phyloP scores from a whole-genome alignment of 768 basidiomycete genomes.

The Russula dissimulans region DNA sequence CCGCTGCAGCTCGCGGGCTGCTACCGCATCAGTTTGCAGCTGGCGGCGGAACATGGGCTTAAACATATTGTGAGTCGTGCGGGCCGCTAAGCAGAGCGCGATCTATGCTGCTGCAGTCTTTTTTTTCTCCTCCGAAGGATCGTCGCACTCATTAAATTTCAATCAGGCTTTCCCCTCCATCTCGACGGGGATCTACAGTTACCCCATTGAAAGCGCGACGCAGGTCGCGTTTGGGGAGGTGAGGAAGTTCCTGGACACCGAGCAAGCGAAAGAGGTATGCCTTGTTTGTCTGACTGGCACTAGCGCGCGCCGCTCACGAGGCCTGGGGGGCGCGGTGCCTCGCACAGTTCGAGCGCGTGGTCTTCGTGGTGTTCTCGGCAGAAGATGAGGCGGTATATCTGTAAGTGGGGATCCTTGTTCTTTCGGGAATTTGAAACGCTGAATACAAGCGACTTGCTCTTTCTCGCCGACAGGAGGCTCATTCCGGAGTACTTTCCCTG shows the following conservation, averaged over 20 bases:
- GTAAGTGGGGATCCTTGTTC: slow-evolving; percentile 33
- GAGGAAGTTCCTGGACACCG: slow-evolving; percentile 48
- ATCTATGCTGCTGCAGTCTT: not conserved
- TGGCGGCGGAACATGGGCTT: slow-evolving; percentile 51
- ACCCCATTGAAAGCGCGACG: slow-evolving; percentile 67
- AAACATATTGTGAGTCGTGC: slow-evolving; percentile 48
- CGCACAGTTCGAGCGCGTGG: slow-evolving; percentile 48
- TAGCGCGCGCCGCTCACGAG: not conserved
- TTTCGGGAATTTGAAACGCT: not conserved
- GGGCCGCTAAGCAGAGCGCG: too few species aligned
- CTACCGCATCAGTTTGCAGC: slow-evolving; percentile 52
- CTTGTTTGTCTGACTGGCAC: not conserved
- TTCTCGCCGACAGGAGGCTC: not conserved
- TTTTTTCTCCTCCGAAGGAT: not conserved
- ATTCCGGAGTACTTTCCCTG: slow-evolving; percentile 11
- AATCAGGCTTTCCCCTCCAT: slow-evolving; percentile 70
- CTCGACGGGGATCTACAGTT: slow-evolving; percentile 72
- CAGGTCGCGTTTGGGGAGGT: slow-evolving; percentile 54
- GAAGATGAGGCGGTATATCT: slow-evolving; percentile 55
- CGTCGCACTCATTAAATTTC: not conserved
- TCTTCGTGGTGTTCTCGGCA: slow-evolving; percentile 68
- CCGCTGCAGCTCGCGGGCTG: slow-evolving; percentile 55
- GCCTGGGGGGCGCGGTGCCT: not conserved
- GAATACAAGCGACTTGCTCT: not conserved
- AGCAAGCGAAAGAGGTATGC: slow-evolving; percentile 33